These are phyloP conservation scores for Aspergillus hiratsukae DNA, from an alignment of 2,329 filamentous ascomycete genomes.

Conservation along the genomic window DNA sequence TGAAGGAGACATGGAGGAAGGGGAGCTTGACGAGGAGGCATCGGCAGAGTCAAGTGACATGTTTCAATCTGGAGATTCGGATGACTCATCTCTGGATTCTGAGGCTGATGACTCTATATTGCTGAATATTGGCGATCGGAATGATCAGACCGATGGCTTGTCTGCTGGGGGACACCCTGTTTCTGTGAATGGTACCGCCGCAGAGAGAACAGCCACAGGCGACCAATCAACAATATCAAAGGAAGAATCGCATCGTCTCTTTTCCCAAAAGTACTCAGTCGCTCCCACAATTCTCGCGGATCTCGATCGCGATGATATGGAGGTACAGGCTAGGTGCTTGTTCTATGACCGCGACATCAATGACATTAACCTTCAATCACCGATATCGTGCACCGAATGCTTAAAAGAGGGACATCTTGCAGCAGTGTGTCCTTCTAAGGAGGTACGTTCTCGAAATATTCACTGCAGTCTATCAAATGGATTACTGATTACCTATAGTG, in stretches of 20 bases:
- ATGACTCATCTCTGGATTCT: constrained; percentile 29
- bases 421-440: constrained; percentile 40
- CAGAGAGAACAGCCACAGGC: neutral
- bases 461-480: neutral
- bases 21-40: constrained; percentile 23
- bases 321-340: constrained; percentile 36
- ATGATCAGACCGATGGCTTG: constrained; percentile 9
- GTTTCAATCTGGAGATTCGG: constrained; percentile 24
- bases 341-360: constrained; percentile 37
- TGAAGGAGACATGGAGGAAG: constrained; percentile 21
- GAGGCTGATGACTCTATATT: constrained; percentile 41
- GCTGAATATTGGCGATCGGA: constrained; percentile 34
- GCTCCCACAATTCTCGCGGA: constrained; percentile 34
- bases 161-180: constrained; percentile 13
- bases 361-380: constrained; percentile 37
- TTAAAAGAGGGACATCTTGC: constrained; percentile 40
- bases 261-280: constrained; percentile 31
- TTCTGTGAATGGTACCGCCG: constrained; percentile 1
- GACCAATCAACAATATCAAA: constrained; percentile 21
- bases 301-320: constrained; percentile 35
- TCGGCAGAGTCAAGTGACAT: constrained; percentile 9
- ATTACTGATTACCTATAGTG: constrained; percentile 25
- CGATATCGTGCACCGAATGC: constrained; percentile 41
- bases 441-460: constrained; percentile 27
- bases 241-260: constrained; percentile 31